Evolutionary conservation across 140 eudicot genomes (phyloP), one percentile per base, ranked within the genome.

Genomic region (Bidens hawaiensis): DNA sequence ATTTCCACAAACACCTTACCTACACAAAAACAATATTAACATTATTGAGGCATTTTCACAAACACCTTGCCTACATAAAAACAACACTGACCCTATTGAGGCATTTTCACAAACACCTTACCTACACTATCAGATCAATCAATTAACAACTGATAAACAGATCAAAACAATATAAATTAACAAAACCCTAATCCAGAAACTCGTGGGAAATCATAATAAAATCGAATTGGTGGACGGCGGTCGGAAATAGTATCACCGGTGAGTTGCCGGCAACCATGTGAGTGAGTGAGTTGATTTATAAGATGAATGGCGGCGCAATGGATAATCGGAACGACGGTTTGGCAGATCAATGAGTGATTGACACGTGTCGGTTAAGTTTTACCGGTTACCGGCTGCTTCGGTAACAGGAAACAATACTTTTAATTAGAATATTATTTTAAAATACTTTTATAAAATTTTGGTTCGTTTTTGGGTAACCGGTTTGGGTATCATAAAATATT

Each of bases 291-390:
- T 47, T 6, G 60, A 45, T 31, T 64, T 64, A 62, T 30, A 62
- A 14, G 43, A 43, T 40, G 24, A 43, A 71, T 52, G 71, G 70
- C 65, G 67, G 79, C 69, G 64, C 52, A n/a, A 65, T 30, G 28
- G 53, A 48, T 38, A 53, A n/a, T 16, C 11, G 60, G 41, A 15
- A 36, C 69, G 68, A 76, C 82, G 75, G 76, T 76, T 68, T 76
- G 21, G 60, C 12, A 15, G 72, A 75, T 64, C 60, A 27, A 59
- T 23, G 27, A 18, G 27, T 55, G 51, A 23, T 15, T 57, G 83
- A 74, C 83, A 67, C 83, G 88, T 78, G 88, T 71, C 79, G 65
- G 81, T 77, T 34, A 58, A 13, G 11, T 36, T 18, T 46, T 62
- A 72, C 72, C 46, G 14, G 73, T 56, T 73, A 73, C 46, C 72